Evolutionary conservation across 345 rosid species (phyloP).

Genomic region (Aegle marmelos): DNA sequence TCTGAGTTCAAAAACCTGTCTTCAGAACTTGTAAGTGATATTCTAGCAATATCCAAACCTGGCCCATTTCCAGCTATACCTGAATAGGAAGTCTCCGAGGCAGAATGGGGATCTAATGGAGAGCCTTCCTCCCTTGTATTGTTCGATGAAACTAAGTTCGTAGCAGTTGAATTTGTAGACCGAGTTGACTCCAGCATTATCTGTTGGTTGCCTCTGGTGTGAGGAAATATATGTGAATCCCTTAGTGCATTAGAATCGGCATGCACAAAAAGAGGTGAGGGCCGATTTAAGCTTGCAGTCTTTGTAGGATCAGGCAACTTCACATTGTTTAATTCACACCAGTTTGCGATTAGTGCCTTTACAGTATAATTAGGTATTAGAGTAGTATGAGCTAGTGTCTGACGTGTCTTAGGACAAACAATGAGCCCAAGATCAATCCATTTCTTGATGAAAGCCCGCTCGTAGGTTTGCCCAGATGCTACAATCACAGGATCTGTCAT

Average conservation of each 20-base stretch:
- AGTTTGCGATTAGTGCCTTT: slow-evolving; percentile 85
- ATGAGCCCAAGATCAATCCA: slow-evolving; percentile 94
- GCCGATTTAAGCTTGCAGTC: slow-evolving; percentile 54
- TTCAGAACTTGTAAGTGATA: slow-evolving; percentile 44
- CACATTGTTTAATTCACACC: slow-evolving; percentile 93
- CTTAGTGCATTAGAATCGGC: slow-evolving; percentile 42
- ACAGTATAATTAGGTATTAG: slow-evolving; percentile 95
- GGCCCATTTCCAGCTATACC: slow-evolving; percentile 48
- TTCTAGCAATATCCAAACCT: slow-evolving; percentile 46
- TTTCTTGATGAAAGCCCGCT: slow-evolving; percentile 76
- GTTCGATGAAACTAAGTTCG: slow-evolving; percentile 31
- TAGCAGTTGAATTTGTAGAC: slow-evolving; percentile 42
- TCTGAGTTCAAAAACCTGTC: slow-evolving; percentile 51
- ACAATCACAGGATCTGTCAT: slow-evolving; percentile 98
- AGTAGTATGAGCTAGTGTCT: slow-evolving; percentile 66
- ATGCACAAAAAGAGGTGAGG: slow-evolving; percentile 48
- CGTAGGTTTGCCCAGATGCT: slow-evolving; percentile 94
- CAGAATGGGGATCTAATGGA: slow-evolving; percentile 60
- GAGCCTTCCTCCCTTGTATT: slow-evolving; percentile 46
- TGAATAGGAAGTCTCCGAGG: slow-evolving; percentile 53
- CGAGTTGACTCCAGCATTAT: slow-evolving; percentile 47
- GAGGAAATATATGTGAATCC: slow-evolving; percentile 33
- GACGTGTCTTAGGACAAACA: slow-evolving; percentile 96
- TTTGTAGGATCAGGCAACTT: slow-evolving; percentile 75
- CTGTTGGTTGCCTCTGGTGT: slow-evolving; percentile 33